Percentiles rank a stretch among this genome's conserved stretches.
Evolutionary conservation across 441 rosid species (phyloP).

Genomic region (Arabidopsis lyrata): DNA sequence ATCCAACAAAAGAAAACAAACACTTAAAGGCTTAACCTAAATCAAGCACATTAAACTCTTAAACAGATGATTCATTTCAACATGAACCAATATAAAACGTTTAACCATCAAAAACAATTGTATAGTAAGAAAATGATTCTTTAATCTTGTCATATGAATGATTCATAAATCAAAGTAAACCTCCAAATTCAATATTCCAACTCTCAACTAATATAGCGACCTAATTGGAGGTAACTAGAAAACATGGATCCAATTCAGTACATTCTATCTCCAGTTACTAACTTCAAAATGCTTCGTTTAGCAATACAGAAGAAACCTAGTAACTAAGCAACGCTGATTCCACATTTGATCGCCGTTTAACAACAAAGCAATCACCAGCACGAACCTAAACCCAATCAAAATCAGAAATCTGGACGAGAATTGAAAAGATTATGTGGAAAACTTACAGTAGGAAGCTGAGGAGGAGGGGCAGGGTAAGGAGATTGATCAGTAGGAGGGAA

Average conservation of each 20-base stretch:
- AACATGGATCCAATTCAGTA: constrained; percentile 6
- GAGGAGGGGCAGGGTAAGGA: constrained; percentile 84
- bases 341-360: constrained; percentile 4
- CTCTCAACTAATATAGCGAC: neutral
- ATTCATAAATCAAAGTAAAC: neutral
- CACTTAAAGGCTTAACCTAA: constrained; percentile 1
- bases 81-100: neutral
- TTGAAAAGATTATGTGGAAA: neutral
- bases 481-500: constrained; percentile 80
- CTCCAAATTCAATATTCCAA: neutral
- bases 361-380: neutral
- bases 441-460: constrained; percentile 92
- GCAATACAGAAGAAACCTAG: neutral
- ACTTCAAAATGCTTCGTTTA: constrained; percentile 16
- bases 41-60: neutral
- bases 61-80: constrained; percentile 8
- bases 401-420: neutral
- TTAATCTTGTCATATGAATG: neutral
- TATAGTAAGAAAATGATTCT: neutral
- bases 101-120: neutral
- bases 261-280: constrained; percentile 13
- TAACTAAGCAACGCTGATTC: constrained; percentile 19
- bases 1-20: constrained; percentile 13
- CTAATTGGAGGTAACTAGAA: neutral
- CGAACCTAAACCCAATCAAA: constrained; percentile 25